Evolutionary conservation across 139 green algal genomes (phyloP).

Genomic region (Volvox africanus): DNA sequence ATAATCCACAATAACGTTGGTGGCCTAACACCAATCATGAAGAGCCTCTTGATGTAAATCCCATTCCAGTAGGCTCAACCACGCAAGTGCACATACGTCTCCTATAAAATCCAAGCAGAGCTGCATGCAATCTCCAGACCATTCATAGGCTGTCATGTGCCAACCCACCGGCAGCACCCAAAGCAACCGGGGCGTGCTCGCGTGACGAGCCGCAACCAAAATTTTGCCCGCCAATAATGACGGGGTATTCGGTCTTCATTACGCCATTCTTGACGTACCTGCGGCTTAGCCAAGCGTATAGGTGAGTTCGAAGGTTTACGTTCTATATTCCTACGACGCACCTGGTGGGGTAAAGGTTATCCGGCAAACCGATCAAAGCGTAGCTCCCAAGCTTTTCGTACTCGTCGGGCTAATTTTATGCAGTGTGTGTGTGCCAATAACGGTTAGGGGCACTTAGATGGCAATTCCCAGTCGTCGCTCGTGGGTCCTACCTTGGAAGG

Average conservation of each 20-base stretch:
- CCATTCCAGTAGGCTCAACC: too few relatives aligned
- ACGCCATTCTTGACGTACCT: constrained; percentile 82
- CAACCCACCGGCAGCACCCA: constrained; percentile 83
- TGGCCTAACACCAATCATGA: too few relatives aligned
- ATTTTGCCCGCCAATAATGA: constrained; percentile 95
- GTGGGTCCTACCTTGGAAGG: constrained; percentile 83
- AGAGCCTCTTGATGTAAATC: too few relatives aligned
- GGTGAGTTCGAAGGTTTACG: background rate
- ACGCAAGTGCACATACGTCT: constrained; percentile 56
- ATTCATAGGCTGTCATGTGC: background rate
- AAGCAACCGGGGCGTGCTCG: constrained; percentile 93
- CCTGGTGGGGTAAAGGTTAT: constrained; percentile 80
- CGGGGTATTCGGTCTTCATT: constrained; percentile 94
- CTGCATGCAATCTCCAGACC: background rate
- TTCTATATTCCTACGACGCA: constrained; percentile 20
- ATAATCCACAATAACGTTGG: too few relatives aligned
- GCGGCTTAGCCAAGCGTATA: background rate
- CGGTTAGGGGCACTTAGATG: background rate
- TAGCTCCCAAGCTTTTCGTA: constrained; percentile 98
- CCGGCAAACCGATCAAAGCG: constrained; percentile 90
- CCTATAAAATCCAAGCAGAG: background rate
- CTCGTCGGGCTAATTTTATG: constrained; percentile 83
- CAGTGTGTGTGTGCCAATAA: constrained; percentile 18
- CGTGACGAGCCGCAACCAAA: constrained; percentile 95
- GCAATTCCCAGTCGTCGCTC: background rate